Evolutionary conservation across 176 grass and related monocot species (phyloP), one percentile per base, ranked within the genome.

Genomic region (Oropetium thomaeum): DNA sequence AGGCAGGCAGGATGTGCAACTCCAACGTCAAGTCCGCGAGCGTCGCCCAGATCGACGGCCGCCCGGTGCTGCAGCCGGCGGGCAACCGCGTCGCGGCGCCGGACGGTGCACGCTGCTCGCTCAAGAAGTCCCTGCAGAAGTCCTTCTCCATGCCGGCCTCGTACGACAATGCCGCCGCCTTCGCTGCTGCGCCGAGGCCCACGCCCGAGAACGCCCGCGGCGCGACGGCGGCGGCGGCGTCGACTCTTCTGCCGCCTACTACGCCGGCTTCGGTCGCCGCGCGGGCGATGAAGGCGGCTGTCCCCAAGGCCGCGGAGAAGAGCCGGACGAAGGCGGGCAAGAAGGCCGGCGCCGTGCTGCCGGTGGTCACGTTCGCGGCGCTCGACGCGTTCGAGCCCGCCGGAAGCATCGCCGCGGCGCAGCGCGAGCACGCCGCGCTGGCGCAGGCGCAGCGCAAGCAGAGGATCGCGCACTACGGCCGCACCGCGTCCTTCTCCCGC

Each of bases 401-500:
- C 0, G 90, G 87, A 7, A 88, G 84, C 77, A 93, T 90, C 60
- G 81, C 85, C 26, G 83, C 87, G 34, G 85, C 77, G 85, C 90
- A 88, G 85, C 76, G 83, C 49, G 79, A 97, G 88, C 85, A 93
- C 47, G 57, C 58, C 7, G 80, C 82, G 70, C 71, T 80, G 42
- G 65, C 70, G 82, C 90, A 93, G 86, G 87, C 88, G 78, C 90
- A 97, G 75, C 89, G 93, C 82, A 97, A 97, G 88, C 45, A 65
- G 70, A 77, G 87, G 26, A 84, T 93, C 78, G 84, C 90, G 62
- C 87, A 85, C 83, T 97, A 97, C 74, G 93, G 93, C 11, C 80
- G 93, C 63, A 83, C 90, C 42, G 76, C 87, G 32, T 90, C 90
- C 15, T 88, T 88, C 80, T 88, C 86, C 26, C 89, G 91, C 0